Conservation (phyloP, 2,329 filamentous ascomycete genomes). For the Colletotrichum sp. region DNA sequence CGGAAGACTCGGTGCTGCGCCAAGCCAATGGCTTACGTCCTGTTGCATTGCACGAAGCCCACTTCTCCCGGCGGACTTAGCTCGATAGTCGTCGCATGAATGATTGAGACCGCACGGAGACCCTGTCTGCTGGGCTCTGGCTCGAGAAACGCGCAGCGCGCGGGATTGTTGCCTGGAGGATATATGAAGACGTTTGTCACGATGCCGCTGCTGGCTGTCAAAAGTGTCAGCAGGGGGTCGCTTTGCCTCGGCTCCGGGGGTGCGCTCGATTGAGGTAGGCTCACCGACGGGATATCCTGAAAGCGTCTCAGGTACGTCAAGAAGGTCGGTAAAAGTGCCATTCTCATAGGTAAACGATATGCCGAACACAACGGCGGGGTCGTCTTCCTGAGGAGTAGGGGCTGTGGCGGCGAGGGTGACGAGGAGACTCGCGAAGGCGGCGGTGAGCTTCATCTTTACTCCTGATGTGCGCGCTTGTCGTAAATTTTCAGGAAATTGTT, state of each 20-base stretch:
- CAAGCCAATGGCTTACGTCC: not conserved
- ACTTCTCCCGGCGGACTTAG: not conserved
- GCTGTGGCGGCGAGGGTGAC: not conserved
- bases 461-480: not conserved
- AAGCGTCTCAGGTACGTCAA: conserved; percentile 15
- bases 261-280: not conserved
- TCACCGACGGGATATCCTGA: conserved; percentile 3
- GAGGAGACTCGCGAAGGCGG: not conserved
- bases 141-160: conserved; percentile 1
- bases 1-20: not conserved
- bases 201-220: conserved; percentile 6
- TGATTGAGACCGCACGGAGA: not conserved
- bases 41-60: conserved; percentile 2
- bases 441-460: not conserved
- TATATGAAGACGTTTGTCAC: conserved; percentile 7
- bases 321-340: not conserved
- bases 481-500: accelerated
- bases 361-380: not conserved
- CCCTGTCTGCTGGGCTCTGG: not conserved
- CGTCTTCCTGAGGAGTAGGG: not conserved
- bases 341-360: not conserved
- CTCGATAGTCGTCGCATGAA: not conserved
- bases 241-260: not conserved
- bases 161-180: not conserved
- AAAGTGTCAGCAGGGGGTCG: not conserved